Percentiles rank a stretch among this genome's conserved stretches.
phyloP scores from a whole-genome alignment of 2,329 filamentous ascomycete genomes.

The Pseudophaeomoniella oleicola region DNA sequence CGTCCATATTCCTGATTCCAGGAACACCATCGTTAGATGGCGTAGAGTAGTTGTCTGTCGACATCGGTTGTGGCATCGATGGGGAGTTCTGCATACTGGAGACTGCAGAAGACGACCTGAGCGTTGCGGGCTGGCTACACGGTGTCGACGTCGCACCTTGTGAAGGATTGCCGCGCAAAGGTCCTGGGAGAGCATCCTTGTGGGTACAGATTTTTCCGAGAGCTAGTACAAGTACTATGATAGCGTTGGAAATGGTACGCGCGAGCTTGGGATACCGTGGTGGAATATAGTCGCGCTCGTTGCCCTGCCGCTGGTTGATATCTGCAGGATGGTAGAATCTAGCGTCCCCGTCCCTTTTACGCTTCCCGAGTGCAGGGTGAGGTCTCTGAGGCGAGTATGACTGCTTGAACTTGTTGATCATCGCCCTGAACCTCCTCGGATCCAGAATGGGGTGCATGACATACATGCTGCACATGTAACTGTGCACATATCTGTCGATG shows the following conservation, averaged over 20 bases:
- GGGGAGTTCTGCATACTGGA: not conserved
- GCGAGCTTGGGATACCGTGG: constrained; percentile 13
- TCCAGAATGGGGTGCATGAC: constrained; percentile 51
- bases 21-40: constrained; percentile 12
- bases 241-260: constrained; percentile 60
- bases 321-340: not conserved
- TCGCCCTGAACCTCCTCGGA: constrained; percentile 32
- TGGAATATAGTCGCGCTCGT: not conserved
- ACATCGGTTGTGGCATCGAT: not conserved
- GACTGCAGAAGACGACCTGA: not conserved
- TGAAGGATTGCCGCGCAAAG: constrained; percentile 31
- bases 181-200: constrained; percentile 34
- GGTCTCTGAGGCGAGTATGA: constrained; percentile 25
- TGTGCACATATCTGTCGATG: constrained; percentile 34
- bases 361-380: constrained; percentile 7
- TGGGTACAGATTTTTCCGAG: constrained; percentile 67
- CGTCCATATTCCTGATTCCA: constrained; percentile 57
- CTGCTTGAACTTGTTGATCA: constrained; percentile 37
- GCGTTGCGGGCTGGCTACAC: not conserved
- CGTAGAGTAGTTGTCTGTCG: not conserved
- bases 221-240: constrained; percentile 71
- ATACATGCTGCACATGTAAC: constrained; percentile 46
- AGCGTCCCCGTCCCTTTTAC: constrained; percentile 9
- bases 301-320: not conserved
- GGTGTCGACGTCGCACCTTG: constrained; percentile 15